Base-by-base conservation (phyloP, 2,329 filamentous ascomycete species). In the Diaporthe sp. region DNA sequence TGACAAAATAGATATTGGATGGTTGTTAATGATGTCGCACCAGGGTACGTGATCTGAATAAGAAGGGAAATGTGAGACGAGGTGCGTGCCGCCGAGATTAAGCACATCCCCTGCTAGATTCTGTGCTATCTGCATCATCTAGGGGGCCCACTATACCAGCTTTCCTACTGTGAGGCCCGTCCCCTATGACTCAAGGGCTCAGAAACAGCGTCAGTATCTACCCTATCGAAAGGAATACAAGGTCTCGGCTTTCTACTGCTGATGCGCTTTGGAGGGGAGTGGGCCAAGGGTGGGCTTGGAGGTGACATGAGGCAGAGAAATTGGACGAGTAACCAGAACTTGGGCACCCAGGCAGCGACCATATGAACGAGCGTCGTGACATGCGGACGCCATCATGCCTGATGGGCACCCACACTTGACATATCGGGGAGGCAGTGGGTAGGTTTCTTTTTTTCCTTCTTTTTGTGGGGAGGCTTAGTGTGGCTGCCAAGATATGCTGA, bases 401-500 rank as follows among this genome's bases (percentile, higher is more conserved):
- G 34, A 37, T 55, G 22, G 65, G 8, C 15, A 34, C 34, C 49
- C 15, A 51, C 25, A 20, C 31, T 28, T 37, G 17, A 12, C 10
- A 10, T n/a, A 13, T 39, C 31, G n/a, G 31, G 22, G 31, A 49
- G 13, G 13, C 47, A 17, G 28, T n/a, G n/a, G 22, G 12, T 25
- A 2, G 31, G 5, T 12, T 37, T 25, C 47, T 17, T 7, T 28
- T 63, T 63, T n/a, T n/a, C 17, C n/a, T 10, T 22, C 10, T 22
- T 42, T 61, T 61, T 61, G n/a, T 42, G 25, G 13, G 22, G 31
- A 65, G 47, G 31, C 34, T 37, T 20, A 55, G 47, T n/a, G 34
- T 55, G 65, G 47, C 65, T 68, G 65, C 31, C 37, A 39, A 10
- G 15, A n/a, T 22, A 15, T 42, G 65, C n/a, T 70, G 22, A 55